Evolutionary conservation across 805 yeast genomes (phyloP), one percentile per base, ranked within the genome.

Genomic region (Sugiyamaella floridensis): DNA sequence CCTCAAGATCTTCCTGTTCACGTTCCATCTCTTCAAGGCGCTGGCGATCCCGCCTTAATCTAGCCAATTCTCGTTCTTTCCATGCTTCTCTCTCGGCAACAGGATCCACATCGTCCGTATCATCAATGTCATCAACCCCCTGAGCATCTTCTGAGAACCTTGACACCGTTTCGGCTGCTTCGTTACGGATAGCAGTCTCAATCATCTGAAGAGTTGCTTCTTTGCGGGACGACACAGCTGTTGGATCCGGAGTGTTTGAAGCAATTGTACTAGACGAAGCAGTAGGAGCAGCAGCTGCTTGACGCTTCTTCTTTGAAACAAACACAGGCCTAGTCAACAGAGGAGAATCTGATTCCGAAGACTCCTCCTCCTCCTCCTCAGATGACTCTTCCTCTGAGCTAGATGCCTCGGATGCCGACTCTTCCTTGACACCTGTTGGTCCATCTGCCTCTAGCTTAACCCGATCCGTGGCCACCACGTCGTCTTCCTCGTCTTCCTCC

Each of bases 31-130:
- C 67, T 22, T 58, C 69, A 1, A 73, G 45, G 20, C 55, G 48
- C 14, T 63, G 61, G 11, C 68, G 55, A 47, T 77, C 81, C 11
- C 81, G 68, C 40, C 61, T 56, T 49, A 69, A 51, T 16, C 81
- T 64, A 12, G 51, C 55, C 43, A 56, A 59, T 51, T 77, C 79
- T 1, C 81, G 68, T 43, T 50, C 48, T 51, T 65, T 63, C 81
- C 81, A 77, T 2, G 63, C 70, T 3, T 58, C 62, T 20, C 59
- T 57, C 58, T 80, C 83, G 7, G 54, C 62, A 49, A 71, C 78
- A 0, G 83, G 80, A 52, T 81, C 81, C 4, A 77, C 40, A 37
- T 76, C 81, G 58, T 83, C 87, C 0, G 83, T 77, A 59, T 83
- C 89, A 58, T 82, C 86, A 0, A 78, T 61, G 11, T 48, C 57